A percentile compares a stretch with the other conserved stretches of the same genome.
Evolutionary conservation across 192 early-diverging fungal species (phyloP).

Genomic region (Coemansia sp.): DNA sequence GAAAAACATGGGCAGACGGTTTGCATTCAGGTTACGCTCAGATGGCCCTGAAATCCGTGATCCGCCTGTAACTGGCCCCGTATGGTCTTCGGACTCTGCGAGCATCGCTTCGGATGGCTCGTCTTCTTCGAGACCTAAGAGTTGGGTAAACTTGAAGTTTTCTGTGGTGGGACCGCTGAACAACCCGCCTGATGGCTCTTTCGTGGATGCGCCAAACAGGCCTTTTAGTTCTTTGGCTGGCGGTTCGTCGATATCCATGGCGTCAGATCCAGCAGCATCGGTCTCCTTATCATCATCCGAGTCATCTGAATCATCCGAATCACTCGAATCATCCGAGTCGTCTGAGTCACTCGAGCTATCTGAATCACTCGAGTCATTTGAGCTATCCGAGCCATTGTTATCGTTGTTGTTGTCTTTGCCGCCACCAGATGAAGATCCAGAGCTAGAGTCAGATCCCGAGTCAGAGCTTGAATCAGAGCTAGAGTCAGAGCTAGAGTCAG

Average conservation of each 20-base stretch:
- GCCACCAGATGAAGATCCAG: not conserved
- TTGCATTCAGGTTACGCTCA: slow-evolving; percentile 50
- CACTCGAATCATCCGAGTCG: slow-evolving; percentile 16
- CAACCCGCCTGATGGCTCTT: slow-evolving; percentile 2
- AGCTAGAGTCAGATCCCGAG: slow-evolving; percentile 14
- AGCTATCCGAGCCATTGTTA: slow-evolving; percentile 5
- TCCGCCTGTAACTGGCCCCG: slow-evolving; percentile 38
- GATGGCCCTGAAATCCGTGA: slow-evolving; percentile 17
- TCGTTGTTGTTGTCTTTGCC: not conserved
- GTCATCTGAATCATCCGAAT: slow-evolving; percentile 5
- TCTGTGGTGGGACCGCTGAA: slow-evolving; percentile 9
- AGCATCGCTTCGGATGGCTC: slow-evolving; percentile 32
- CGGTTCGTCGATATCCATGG: slow-evolving; percentile 39
- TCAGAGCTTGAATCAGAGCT: slow-evolving; percentile 9
- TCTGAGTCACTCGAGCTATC: slow-evolving; percentile 7
- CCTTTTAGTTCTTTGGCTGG: slow-evolving; percentile 3
- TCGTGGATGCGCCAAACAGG: slow-evolving; percentile 16
- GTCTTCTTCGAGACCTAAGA: slow-evolving; percentile 46
- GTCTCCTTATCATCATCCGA: not conserved
- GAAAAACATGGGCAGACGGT: slow-evolving; percentile 48
- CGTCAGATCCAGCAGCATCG: not conserved
- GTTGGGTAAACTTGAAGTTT: slow-evolving; percentile 38
- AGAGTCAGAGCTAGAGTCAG: not conserved
- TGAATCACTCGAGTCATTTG: slow-evolving; percentile 1
- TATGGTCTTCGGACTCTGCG: slow-evolving; percentile 1